Conservation (phyloP, 495 filamentous ascomycete genomes). For the Hypoxylon subgilvum region DNA sequence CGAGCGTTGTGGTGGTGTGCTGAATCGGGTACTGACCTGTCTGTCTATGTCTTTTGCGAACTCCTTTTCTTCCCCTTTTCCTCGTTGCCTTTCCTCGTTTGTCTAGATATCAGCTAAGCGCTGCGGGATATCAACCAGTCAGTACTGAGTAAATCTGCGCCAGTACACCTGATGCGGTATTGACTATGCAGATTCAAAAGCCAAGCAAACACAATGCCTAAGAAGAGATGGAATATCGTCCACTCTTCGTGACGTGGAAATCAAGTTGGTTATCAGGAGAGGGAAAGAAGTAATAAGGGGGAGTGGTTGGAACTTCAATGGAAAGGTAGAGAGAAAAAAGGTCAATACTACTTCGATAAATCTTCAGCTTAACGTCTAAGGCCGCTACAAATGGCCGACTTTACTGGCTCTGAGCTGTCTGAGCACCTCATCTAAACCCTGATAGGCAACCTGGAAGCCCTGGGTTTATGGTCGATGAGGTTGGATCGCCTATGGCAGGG, state of each 20-base stretch:
- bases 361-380: neutral
- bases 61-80: constrained; percentile 26
- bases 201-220: constrained; percentile 4
- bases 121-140: neutral
- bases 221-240: constrained; percentile 21
- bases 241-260: constrained; percentile 16
- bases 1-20: constrained; percentile 26
- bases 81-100: constrained; percentile 3
- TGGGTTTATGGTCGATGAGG: neutral
- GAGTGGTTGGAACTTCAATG: constrained; percentile 11
- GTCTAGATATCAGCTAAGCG: constrained; percentile 21
- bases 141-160: neutral
- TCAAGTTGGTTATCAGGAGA: constrained; percentile 4
- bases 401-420: constrained; percentile 17
- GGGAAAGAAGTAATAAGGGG: constrained; percentile 10
- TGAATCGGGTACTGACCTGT: constrained; percentile 40
- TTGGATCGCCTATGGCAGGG: constrained; percentile 22
- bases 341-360: constrained; percentile 6
- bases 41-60: constrained; percentile 38
- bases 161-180: neutral
- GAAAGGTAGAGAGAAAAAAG: constrained; percentile 10
- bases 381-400: neutral
- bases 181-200: constrained; percentile 14
- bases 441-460: constrained; percentile 26
- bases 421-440: constrained; percentile 30